These are phyloP conservation scores for Marasmius tenuissimus DNA, from an alignment of 1,284 basidiomycete genomes.

Conservation along the genomic window DNA sequence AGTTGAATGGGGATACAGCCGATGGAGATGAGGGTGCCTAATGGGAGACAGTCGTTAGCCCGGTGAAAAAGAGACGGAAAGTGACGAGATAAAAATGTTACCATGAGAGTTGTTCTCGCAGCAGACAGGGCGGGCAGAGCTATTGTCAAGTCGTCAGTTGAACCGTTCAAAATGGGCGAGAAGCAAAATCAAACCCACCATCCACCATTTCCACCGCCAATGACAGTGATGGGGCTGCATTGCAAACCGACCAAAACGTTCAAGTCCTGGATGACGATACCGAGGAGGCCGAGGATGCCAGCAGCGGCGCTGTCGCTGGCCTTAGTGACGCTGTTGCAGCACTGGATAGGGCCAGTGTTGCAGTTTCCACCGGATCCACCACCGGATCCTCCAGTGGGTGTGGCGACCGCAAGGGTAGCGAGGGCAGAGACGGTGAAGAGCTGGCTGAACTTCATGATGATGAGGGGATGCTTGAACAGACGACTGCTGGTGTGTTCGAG, in stretches of 20 bases:
- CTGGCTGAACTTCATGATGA: constrained; percentile 9
- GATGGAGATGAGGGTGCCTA: too few species aligned
- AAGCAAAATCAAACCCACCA: not conserved
- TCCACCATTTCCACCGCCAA: constrained; percentile 4
- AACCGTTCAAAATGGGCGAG: too few species aligned
- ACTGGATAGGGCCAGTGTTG: not conserved
- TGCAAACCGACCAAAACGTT: constrained; percentile 3
- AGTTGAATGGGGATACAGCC: too few species aligned
- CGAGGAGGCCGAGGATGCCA: constrained; percentile 1
- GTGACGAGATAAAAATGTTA: too few species aligned
- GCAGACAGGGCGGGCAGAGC: too few species aligned
- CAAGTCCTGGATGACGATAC: constrained; percentile 9
- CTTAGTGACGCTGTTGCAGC: constrained; percentile 6
- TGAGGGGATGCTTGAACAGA: not conserved
- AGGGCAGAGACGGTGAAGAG: constrained; percentile 4
- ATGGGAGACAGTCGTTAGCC: too few species aligned
- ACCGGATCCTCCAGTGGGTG: constrained; percentile 3
- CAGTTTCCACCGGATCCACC: constrained; percentile 5
- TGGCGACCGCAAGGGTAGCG: constrained; percentile 15
- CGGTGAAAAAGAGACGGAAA: too few species aligned
- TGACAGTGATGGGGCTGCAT: constrained; percentile 8
- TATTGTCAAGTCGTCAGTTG: too few species aligned
- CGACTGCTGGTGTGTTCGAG: too few species aligned
- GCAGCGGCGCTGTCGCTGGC: not conserved
- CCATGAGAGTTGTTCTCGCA: too few species aligned